Evolutionary conservation across 2,329 filamentous ascomycete species (phyloP).

Genomic region (Calonectria honghensis): DNA sequence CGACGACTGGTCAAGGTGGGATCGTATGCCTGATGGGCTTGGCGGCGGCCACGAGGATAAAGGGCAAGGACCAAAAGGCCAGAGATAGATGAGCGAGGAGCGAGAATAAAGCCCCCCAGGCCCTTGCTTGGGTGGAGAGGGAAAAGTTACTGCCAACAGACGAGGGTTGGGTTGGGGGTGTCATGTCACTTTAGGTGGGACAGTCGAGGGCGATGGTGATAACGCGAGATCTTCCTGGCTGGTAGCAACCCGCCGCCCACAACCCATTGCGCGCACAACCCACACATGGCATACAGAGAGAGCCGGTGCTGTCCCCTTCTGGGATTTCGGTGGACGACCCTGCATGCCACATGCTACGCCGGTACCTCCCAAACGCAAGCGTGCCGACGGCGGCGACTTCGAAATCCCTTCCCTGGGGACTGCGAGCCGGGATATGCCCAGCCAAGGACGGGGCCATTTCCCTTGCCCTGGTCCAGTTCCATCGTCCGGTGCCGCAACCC

Average conservation of each 20-base stretch:
- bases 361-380: conserved; percentile 32
- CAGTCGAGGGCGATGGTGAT: conserved; percentile 38
- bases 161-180: conserved; percentile 39
- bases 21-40: conserved; percentile 15
- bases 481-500: conserved; percentile 27
- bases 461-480: conserved; percentile 4
- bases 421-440: conserved; percentile 18
- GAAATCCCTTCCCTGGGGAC: conserved; percentile 26
- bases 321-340: conserved; percentile 10
- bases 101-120: conserved; percentile 23
- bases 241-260: conserved; percentile 24
- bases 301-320: conserved; percentile 1
- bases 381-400: conserved; percentile 22
- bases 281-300: conserved; percentile 7
- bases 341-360: conserved; percentile 30
- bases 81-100: conserved; percentile 34
- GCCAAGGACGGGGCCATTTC: conserved; percentile 15
- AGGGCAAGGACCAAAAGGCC: conserved; percentile 25
- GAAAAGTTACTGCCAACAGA: conserved; percentile 30
- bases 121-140: conserved; percentile 35
- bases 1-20: conserved; percentile 17
- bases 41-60: conserved; percentile 29
- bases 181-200: conserved; percentile 39
- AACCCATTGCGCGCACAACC: conserved; percentile 22
- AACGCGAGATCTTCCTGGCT: conserved; percentile 40